phyloP scores from a whole-genome alignment of 768 basidiomycete genomes.

The Podaxis rugospora region DNA sequence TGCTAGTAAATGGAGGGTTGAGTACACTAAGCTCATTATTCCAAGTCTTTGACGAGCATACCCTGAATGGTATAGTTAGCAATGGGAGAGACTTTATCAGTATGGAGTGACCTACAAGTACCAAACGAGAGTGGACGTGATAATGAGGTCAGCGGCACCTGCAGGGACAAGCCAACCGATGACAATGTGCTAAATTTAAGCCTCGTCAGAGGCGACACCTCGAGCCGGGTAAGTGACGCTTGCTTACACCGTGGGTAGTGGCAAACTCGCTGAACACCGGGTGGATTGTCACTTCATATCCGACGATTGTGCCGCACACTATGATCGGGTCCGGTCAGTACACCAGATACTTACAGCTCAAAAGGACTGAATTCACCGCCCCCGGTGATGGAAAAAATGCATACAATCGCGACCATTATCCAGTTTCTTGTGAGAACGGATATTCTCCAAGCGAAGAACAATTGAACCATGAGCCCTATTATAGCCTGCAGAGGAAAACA shows the following conservation, averaged over 20 bases:
- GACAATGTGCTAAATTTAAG: constrained; percentile 16
- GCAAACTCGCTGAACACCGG: constrained; percentile 23
- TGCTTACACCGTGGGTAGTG: constrained; percentile 11
- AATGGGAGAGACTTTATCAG: neutral
- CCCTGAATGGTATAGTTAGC: neutral
- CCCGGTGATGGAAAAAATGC: constrained; percentile 16
- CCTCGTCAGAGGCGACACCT: neutral
- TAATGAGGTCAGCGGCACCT: constrained; percentile 34
- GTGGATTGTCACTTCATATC: constrained; percentile 20
- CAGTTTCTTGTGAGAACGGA: constrained; percentile 22
- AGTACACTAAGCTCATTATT: neutral
- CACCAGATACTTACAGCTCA: neutral
- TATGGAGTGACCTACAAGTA: constrained; percentile 28
- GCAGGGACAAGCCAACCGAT: constrained; percentile 39
- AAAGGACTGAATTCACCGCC: constrained; percentile 16
- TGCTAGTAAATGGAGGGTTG: constrained; percentile 18
- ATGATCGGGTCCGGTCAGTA: constrained; percentile 4
- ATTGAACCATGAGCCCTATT: constrained; percentile 38
- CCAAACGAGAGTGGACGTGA: constrained; percentile 38
- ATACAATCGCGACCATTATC: constrained; percentile 14
- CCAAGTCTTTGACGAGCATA: neutral
- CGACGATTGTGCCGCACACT: constrained; percentile 26
- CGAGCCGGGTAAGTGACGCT: neutral
- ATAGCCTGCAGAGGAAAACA: constrained; percentile 29
- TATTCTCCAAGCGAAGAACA: constrained; percentile 40